Base-by-base conservation (phyloP, 495 filamentous ascomycete species). In the Rhizodiscina lignyota region DNA sequence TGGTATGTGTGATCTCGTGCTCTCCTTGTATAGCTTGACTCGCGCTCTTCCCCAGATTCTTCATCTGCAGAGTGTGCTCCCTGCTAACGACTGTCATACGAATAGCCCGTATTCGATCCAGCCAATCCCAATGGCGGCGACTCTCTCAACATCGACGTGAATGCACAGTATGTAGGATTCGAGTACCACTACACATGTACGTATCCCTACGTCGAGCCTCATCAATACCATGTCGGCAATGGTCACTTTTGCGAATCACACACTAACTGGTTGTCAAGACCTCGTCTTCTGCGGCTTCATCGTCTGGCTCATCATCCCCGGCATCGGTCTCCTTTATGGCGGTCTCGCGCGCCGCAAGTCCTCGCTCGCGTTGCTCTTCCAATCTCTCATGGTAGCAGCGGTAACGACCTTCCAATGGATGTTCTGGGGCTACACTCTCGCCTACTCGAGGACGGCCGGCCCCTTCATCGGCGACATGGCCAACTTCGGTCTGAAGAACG, bases 271-370 rank as follows among this genome's bases (percentile, higher is more conserved):
- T n/a, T n/a, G n/a, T n/a, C n/a, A n/a, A n/a, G n/a, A n/a, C n/a
- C n/a, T 73, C 28, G 42, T 64, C 20, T 50, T 64, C 33, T 67
- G 65, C 35, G 56, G 50, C 5, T 65, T 64, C 44, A 42, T 74
- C 35, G 68, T 73, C 33, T 73, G 65, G 63, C 44, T 74, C 30
- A 72, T 72, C 30, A 66, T 73, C 11, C 70, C 70, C 3, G 69
- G 68, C 2, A 68, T 73, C 37, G 68, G 67, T 23, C 50, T 75
- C 0, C 53, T 75, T 6, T 73, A 75, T 45, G 59, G 64, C 29
- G 69, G 70, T 33, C 56, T 75, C 12, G 61, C 69, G 3, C 58
- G 70, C 27, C 50, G 70, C 29, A 75, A 75, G 51, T 70, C 66
- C 4, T 61, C 67, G 5, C 50, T 75, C 31, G 50, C 66, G 8